phyloP scores from a whole-genome alignment of 352 stramenopile species.

The Saprolegnia parasitica region DNA sequence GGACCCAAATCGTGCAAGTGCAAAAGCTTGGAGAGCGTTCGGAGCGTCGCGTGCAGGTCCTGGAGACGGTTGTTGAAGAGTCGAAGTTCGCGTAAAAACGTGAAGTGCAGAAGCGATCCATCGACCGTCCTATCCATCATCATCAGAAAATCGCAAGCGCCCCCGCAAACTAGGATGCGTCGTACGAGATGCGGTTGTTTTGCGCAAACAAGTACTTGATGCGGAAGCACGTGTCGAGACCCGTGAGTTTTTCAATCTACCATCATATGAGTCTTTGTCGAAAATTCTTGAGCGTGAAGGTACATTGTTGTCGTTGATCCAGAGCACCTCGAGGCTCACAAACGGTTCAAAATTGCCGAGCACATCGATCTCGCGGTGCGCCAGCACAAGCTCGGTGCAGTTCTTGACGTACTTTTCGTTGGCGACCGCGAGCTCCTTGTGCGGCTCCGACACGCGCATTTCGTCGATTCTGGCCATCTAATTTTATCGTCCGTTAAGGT shows the following conservation, averaged over 20 bases:
- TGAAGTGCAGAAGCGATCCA: slow-evolving; percentile 46
- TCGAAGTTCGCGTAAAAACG: slow-evolving; percentile 72
- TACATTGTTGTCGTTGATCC: slow-evolving; percentile 85
- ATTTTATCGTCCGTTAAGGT: background rate
- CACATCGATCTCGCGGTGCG: slow-evolving; percentile 67
- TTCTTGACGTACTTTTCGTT: slow-evolving; percentile 90
- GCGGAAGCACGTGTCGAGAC: slow-evolving; percentile 77
- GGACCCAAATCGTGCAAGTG: slow-evolving; percentile 56
- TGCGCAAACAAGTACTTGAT: slow-evolving; percentile 87
- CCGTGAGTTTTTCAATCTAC: slow-evolving; percentile 58
- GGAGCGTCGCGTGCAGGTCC: slow-evolving; percentile 55
- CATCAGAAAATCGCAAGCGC: slow-evolving; percentile 78
- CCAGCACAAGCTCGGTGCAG: slow-evolving; percentile 83
- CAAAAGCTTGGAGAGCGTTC: slow-evolving; percentile 46
- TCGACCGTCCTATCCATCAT: slow-evolving; percentile 33
- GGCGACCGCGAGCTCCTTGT: slow-evolving; percentile 74
- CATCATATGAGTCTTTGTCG: background rate
- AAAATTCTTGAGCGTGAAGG: background rate
- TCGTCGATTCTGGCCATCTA: background rate
- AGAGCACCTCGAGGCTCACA: slow-evolving; percentile 85
- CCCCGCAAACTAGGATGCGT: slow-evolving; percentile 37
- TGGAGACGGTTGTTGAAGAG: slow-evolving; percentile 78
- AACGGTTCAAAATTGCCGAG: slow-evolving; percentile 82
- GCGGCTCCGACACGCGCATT: slow-evolving; percentile 49
- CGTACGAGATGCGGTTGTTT: slow-evolving; percentile 63